phyloP scores from a whole-genome alignment of 2,329 filamentous ascomycete genomes.

The Fusarium sp. region DNA sequence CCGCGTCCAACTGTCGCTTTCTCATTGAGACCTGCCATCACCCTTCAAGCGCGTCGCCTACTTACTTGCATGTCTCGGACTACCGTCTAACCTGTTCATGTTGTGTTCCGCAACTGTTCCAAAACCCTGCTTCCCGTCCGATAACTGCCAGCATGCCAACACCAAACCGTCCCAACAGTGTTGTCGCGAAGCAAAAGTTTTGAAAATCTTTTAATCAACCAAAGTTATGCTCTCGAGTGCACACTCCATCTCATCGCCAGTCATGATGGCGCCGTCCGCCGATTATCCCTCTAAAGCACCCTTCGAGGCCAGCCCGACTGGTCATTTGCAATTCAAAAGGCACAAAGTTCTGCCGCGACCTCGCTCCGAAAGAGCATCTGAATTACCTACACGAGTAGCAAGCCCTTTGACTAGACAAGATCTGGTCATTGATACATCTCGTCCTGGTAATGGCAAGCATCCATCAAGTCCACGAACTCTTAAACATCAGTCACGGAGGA shows the following conservation, averaged over 20 bases:
- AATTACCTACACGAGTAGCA: constrained; percentile 41
- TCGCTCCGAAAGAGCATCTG: constrained; percentile 41
- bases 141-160: constrained; percentile 45
- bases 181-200: constrained; percentile 41
- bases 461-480: constrained; percentile 54
- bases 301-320: constrained; percentile 43
- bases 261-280: constrained; percentile 49
- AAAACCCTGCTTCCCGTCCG: constrained; percentile 26
- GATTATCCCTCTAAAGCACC: constrained; percentile 46
- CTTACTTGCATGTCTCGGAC: constrained; percentile 42
- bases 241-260: constrained; percentile 45
- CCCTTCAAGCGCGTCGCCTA: constrained; percentile 29
- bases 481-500: constrained; percentile 56
- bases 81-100: constrained; percentile 31
- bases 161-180: constrained; percentile 28
- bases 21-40: constrained; percentile 21
- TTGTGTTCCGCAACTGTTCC: constrained; percentile 35
- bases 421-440: constrained; percentile 47
- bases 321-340: constrained; percentile 57
- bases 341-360: constrained; percentile 58
- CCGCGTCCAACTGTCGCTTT: constrained; percentile 24
- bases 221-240: constrained; percentile 47
- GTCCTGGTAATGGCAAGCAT: constrained; percentile 46
- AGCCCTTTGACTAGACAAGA: constrained; percentile 38
- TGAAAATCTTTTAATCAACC: constrained; percentile 16